phyloP scores from a whole-genome alignment of 176 grass and related monocot genomes.

The Rhynchospora tenuis region DNA sequence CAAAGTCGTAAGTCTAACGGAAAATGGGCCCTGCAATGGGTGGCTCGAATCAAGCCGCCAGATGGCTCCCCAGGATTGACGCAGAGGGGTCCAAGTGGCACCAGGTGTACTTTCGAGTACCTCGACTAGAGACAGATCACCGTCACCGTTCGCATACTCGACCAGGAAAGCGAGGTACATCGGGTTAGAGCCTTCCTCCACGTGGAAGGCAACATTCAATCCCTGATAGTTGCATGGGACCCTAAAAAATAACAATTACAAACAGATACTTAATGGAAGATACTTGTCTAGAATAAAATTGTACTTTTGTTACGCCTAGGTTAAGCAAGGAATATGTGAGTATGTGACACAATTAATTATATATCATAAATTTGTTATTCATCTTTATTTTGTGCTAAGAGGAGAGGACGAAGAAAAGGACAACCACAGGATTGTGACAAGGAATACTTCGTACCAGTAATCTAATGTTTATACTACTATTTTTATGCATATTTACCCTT shows the following conservation, averaged over 20 bases:
- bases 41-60: conserved; percentile 74
- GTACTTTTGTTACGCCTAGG: background rate
- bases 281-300: background rate
- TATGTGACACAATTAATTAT: background rate
- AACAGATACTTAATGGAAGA: background rate
- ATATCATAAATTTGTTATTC: background rate
- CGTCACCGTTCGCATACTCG: conserved; percentile 83
- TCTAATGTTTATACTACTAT: background rate
- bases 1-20: conserved; percentile 71
- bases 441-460: background rate
- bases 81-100: conserved; percentile 54
- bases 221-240: conserved; percentile 78
- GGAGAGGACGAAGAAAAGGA: background rate
- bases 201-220: conserved; percentile 67
- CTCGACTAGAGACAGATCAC: conserved; percentile 75
- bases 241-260: conserved; percentile 28
- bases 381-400: conserved; percentile 6
- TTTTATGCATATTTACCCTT: background rate
- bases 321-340: conserved; percentile 10
- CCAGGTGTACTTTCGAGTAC: conserved; percentile 46
- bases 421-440: background rate
- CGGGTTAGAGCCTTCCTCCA: conserved; percentile 67
- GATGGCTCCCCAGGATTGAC: conserved; percentile 71
- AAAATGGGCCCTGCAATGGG: conserved; percentile 63
- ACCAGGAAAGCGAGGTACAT: conserved; percentile 70